A percentile compares a stretch with the other conserved stretches of the same genome.
Conservation (phyloP, 2,329 filamentous ascomycete genomes). For the Pleomassaria siparia region DNA sequence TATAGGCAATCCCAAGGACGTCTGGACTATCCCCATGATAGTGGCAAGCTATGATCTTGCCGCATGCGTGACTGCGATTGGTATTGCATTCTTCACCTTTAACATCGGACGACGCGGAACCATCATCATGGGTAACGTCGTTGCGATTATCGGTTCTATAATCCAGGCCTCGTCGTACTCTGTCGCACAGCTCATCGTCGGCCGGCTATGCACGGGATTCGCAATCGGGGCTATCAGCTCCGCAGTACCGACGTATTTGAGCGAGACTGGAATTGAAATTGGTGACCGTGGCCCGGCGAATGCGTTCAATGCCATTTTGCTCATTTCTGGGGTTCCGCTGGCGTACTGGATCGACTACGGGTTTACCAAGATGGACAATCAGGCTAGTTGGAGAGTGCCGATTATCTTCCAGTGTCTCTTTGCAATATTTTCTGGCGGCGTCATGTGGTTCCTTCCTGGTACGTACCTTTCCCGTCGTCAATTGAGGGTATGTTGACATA, state of each 20-base stretch:
- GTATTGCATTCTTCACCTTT: constrained; percentile 35
- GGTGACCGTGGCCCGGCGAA: constrained; percentile 9
- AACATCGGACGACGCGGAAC: constrained; percentile 42
- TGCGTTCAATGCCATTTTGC: constrained; percentile 6
- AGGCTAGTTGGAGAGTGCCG: constrained; percentile 13
- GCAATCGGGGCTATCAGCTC: constrained; percentile 45
- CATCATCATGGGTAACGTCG: constrained; percentile 41
- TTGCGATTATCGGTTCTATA: constrained; percentile 42
- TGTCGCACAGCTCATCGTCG: constrained; percentile 51
- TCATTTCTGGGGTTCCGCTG: constrained; percentile 4
- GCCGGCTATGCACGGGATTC: constrained; percentile 53
- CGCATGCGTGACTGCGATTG: constrained; percentile 17
- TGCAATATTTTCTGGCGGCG: constrained; percentile 12
- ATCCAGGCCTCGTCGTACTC: constrained; percentile 36
- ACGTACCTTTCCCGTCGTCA: neutral
- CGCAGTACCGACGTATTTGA: constrained; percentile 7
- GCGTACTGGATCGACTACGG: constrained; percentile 10
- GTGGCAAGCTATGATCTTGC: constrained; percentile 14
- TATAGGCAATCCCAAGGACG: constrained; percentile 14
- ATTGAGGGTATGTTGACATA: neutral
- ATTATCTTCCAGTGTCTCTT: constrained; percentile 14
- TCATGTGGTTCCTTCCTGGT: constrained; percentile 15
- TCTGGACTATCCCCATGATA: constrained; percentile 18
- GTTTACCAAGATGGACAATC: constrained; percentile 11
- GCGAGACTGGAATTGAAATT: constrained; percentile 6